Evolutionary conservation across 495 filamentous ascomycete species (phyloP).

Genomic region (Evernia prunastri): DNA sequence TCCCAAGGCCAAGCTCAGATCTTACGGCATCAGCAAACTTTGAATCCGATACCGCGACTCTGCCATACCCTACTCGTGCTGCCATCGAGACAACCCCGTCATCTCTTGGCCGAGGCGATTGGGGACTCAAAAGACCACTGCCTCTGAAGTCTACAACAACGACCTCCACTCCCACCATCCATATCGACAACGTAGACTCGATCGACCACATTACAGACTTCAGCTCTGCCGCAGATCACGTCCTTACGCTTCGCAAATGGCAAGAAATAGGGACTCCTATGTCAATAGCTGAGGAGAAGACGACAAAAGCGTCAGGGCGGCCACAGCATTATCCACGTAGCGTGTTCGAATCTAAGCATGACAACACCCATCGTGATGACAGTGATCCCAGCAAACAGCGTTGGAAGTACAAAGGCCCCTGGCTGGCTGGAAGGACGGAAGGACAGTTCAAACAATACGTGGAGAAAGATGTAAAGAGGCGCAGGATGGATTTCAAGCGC

Average conservation of each 20-base stretch:
- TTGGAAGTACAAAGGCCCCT: slow-evolving; percentile 79
- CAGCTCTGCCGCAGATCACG: slow-evolving; percentile 74
- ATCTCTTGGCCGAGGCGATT: slow-evolving; percentile 76
- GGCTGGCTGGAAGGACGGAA: slow-evolving; percentile 67
- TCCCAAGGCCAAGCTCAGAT: slow-evolving; percentile 41
- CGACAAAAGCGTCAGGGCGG: slow-evolving; percentile 14
- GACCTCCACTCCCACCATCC: slow-evolving; percentile 62
- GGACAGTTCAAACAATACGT: slow-evolving; percentile 65
- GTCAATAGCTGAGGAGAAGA: slow-evolving; percentile 38
- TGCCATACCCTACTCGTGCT: slow-evolving; percentile 72
- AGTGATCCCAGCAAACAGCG: slow-evolving; percentile 36
- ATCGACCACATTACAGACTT: slow-evolving; percentile 90
- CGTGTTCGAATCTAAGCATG: slow-evolving; percentile 44
- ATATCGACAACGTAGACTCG: slow-evolving; percentile 70
- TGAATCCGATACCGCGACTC: slow-evolving; percentile 61
- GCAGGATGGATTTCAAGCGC: slow-evolving; percentile 54
- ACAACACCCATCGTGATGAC: slow-evolving; percentile 41
- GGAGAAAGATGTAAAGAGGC: slow-evolving; percentile 51
- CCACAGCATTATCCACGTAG: slow-evolving; percentile 31
- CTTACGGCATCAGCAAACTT: slow-evolving; percentile 37
- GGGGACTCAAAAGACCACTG: slow-evolving; percentile 86
- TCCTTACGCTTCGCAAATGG: slow-evolving; percentile 76
- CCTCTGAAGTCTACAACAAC: slow-evolving; percentile 64
- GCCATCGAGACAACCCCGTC: slow-evolving; percentile 72
- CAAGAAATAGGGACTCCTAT: slow-evolving; percentile 71